A percentile compares a stretch with the other conserved stretches of the same genome.
These are phyloP conservation scores for Coccomyxa sp. DNA, from an alignment of 139 green algal species.

Conservation along the genomic window DNA sequence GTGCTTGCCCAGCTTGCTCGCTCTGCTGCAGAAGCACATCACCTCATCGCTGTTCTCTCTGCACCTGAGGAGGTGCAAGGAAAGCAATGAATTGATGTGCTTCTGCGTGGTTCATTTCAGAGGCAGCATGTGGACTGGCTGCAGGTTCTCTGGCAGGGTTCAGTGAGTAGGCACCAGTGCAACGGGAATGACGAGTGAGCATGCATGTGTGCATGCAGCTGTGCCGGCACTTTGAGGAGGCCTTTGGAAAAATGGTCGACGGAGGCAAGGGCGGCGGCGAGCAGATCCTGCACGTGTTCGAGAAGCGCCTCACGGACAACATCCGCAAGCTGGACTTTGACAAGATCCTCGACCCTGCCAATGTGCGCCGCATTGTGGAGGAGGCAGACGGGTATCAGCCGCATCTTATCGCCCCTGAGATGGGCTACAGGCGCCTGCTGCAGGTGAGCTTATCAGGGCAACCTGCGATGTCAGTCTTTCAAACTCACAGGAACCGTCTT, in stretches of 20 bases:
- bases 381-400: slow-evolving; percentile 96
- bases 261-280: slow-evolving; percentile 72
- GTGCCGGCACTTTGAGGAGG: slow-evolving; percentile 80
- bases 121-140: too few species aligned
- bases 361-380: slow-evolving; percentile 84
- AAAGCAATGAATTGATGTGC: too few species aligned
- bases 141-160: not conserved
- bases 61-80: too few species aligned
- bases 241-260: slow-evolving; percentile 75
- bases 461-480: not conserved
- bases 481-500: too few species aligned
- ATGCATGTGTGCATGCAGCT: slow-evolving; percentile 26
- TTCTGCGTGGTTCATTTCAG: too few species aligned
- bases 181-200: too few species aligned
- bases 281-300: slow-evolving; percentile 67
- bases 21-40: too few species aligned
- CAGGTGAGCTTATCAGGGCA: slow-evolving; percentile 45
- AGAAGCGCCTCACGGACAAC: slow-evolving; percentile 83
- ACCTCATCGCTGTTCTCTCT: too few species aligned
- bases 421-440: slow-evolving; percentile 90
- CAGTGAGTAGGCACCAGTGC: not conserved
- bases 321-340: slow-evolving; percentile 86
- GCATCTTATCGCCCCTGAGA: slow-evolving; percentile 95
- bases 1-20: not conserved
- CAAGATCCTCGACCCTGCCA: slow-evolving; percentile 81